Percentiles rank a stretch among this genome's conserved stretches.
Evolutionary conservation across 257 asterid species (phyloP).

Genomic region (Rauvolfia tetraphylla): DNA sequence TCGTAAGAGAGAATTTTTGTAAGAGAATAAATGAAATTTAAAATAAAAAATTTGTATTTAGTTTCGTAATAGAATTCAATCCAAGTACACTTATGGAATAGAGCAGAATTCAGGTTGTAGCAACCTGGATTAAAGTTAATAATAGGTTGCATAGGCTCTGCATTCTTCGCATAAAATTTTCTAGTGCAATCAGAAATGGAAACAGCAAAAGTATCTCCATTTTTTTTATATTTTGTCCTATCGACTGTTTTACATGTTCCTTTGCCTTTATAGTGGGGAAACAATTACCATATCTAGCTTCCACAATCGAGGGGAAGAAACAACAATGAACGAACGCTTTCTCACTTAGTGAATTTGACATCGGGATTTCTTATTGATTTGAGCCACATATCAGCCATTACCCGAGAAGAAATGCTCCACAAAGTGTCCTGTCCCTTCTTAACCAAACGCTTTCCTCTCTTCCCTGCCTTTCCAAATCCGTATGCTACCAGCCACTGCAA

Average conservation of each 20-base stretch:
- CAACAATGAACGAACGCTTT: background rate
- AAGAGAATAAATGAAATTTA: too few species aligned
- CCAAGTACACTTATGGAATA: too few species aligned
- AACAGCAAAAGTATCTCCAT: background rate
- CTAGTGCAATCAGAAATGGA: background rate
- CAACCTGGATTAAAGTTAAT: too few species aligned
- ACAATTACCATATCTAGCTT: background rate
- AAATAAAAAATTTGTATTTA: too few species aligned
- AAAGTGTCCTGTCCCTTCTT: slow-evolving; percentile 48
- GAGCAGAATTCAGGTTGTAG: too few species aligned
- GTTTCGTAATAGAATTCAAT: too few species aligned
- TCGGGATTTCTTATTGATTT: slow-evolving; percentile 85
- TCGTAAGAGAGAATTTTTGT: too few species aligned
- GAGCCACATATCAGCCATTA: slow-evolving; percentile 98
- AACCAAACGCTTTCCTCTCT: slow-evolving; percentile 45
- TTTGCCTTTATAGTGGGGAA: background rate
- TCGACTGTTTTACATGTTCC: background rate
- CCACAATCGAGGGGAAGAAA: background rate
- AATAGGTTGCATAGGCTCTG: too few species aligned
- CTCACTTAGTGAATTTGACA: slow-evolving; percentile 57
- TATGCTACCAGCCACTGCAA: slow-evolving; percentile 72
- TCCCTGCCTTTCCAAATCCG: slow-evolving; percentile 67
- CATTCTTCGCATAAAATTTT: too few species aligned
- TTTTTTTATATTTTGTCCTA: background rate
- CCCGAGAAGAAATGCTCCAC: slow-evolving; percentile 81